A percentile compares a stretch with the other conserved stretches of the same genome.
phyloP scores from a whole-genome alignment of 176 grass and related monocot genomes.

The Ampelocalamus luodianensis region DNA sequence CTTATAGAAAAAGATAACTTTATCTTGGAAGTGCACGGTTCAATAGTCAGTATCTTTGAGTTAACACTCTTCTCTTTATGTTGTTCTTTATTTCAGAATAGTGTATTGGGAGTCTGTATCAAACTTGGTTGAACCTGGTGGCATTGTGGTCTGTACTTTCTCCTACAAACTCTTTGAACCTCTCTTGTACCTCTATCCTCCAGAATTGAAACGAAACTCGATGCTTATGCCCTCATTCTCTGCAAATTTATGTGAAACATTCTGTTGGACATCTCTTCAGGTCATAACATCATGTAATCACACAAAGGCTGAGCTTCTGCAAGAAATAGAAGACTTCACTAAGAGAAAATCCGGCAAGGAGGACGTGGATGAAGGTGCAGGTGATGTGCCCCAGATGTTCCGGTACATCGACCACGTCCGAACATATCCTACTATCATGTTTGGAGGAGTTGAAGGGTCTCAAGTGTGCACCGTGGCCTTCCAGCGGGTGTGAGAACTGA shows the following conservation, averaged over 20 bases:
- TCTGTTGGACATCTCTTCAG: slow-evolving; percentile 46
- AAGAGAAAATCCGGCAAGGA: slow-evolving; percentile 43
- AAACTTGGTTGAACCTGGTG: slow-evolving; percentile 73
- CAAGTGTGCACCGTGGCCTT: slow-evolving; percentile 91
- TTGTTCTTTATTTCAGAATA: slow-evolving; percentile 53
- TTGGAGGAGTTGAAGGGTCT: slow-evolving; percentile 83
- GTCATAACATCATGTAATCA: slow-evolving; percentile 89
- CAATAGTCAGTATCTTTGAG: not conserved
- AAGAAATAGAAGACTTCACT: slow-evolving; percentile 80
- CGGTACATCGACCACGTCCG: slow-evolving; percentile 83
- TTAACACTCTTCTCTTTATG: not conserved
- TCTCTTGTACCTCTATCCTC: not conserved
- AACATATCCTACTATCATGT: slow-evolving; percentile 79
- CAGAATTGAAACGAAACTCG: not conserved
- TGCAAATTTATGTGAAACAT: slow-evolving; percentile 12
- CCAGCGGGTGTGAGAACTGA: slow-evolving; percentile 44
- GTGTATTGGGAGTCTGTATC: slow-evolving; percentile 90
- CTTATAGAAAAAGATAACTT: not conserved
- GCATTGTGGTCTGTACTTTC: slow-evolving; percentile 70
- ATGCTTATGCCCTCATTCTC: not conserved
- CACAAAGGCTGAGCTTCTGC: slow-evolving; percentile 84
- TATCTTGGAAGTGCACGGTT: not conserved
- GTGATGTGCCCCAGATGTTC: slow-evolving; percentile 46
- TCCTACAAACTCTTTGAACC: slow-evolving; percentile 10
- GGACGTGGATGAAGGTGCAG: slow-evolving; percentile 39